A percentile compares a stretch with the other conserved stretches of the same genome.
Evolutionary conservation across 2,329 filamentous ascomycete species (phyloP).

Genomic region (Colletotrichum zoysiae): DNA sequence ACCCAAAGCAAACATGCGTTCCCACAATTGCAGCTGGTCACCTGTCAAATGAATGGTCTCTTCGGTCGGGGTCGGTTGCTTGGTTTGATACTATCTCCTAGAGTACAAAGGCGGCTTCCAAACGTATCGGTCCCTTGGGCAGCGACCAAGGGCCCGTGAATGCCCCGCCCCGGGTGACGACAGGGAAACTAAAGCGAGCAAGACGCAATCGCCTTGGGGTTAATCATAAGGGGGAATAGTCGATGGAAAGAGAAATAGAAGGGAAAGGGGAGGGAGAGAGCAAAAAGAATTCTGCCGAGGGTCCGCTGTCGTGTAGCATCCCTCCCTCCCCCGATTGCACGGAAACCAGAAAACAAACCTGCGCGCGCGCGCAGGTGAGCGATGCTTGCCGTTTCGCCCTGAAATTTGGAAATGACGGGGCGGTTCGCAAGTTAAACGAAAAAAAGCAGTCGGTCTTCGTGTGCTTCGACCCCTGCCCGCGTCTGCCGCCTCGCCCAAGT

Average conservation of each 20-base stretch:
- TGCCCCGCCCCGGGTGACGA: not conserved
- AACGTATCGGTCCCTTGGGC: not conserved
- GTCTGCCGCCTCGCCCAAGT: not conserved
- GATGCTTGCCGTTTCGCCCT: not conserved
- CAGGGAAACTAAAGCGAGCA: slow-evolving; percentile 5
- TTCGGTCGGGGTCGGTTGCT: not conserved
- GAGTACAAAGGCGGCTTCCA: slow-evolving; percentile 2
- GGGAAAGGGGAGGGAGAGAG: too few species aligned
- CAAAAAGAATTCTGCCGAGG: not conserved
- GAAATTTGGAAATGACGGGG: not conserved
- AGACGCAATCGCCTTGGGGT: slow-evolving; percentile 38
- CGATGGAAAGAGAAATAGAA: not conserved
- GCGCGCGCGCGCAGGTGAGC: not conserved
- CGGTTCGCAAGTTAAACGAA: not conserved
- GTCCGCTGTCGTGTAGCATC: not conserved
- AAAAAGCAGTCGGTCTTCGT: not conserved
- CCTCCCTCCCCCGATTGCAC: not conserved
- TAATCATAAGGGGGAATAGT: slow-evolving; percentile 23
- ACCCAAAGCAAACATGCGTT: not conserved
- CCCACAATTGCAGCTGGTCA: not conserved
- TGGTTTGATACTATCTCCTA: slow-evolving; percentile 3
- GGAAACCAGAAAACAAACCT: not conserved
- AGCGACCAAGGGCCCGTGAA: not conserved
- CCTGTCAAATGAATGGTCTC: too few species aligned
- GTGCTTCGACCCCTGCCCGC: not conserved